Base-by-base conservation (phyloP, 2,329 filamentous ascomycete genomes). In the Alternaria postmessia region DNA sequence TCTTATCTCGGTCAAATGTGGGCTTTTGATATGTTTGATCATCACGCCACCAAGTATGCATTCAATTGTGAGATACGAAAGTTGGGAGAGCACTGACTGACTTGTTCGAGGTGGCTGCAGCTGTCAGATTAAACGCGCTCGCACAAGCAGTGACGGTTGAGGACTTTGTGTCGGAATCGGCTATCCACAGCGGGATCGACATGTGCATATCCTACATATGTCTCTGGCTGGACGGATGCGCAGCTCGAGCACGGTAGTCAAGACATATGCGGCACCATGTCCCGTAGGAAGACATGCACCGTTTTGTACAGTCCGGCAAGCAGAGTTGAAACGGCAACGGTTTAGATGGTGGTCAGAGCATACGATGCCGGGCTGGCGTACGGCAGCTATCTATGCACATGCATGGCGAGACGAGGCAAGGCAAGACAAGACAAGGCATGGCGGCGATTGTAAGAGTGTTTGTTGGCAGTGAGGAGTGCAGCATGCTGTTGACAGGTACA, bases 401-500 rank as follows among this genome's bases (percentile, higher is more conserved):
- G 51, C 52, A 56, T 46, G 30, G 56, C 59, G 11, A 22, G 52
- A 28, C 42, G 30, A 49, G 47, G 34, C 47, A 24, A 52, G 24
- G 24, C 24, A 26, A 26, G 24, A 7, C 24, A 26, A 26, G 24
- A 26, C 24, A 26, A 26, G 24, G 24, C 24, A 26, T 26, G 24
- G 24, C 24, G 39, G 41, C 36, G 39, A 53, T 48, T 57, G 51
- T 44, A 46, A 46, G 51, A 57, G 16, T 39, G 48, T 32, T 30
- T 52, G 54, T 54, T 43, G 24, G 46, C 58, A 54, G 53, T 28
- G 11, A 55, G 53, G 54, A 46, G 55, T 46, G 54, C 59, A 8
- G 55, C 47, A 51, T 62, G 39, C 34, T 57, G 59, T 55, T 64
- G 64, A 61, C 59, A 59, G 63, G 34, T 30, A 26, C 16, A 20